Percentiles rank a stretch among this genome's conserved stretches.
Conservation (phyloP, 495 filamentous ascomycete species). For the Lasiosphaeria miniovina region DNA sequence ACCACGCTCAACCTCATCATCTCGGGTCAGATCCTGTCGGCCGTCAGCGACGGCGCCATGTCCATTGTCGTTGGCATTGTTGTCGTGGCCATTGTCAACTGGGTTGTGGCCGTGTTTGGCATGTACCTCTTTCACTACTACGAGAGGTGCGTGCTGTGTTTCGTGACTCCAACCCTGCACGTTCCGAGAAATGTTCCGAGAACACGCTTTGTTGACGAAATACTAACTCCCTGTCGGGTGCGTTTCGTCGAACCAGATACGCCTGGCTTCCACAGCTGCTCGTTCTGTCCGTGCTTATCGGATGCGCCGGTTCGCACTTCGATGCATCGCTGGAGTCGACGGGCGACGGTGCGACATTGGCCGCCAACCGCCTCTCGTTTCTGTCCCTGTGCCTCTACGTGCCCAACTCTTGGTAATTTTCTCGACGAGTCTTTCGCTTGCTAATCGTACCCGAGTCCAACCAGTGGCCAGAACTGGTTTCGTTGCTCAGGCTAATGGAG, state of each 20-base stretch:
- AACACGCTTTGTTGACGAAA: too few relatives aligned
- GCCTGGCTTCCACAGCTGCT: conserved; percentile 68
- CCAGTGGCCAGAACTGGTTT: too few relatives aligned
- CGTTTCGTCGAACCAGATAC: conserved; percentile 40
- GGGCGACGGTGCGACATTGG: conserved; percentile 17
- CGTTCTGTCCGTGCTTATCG: conserved; percentile 63
- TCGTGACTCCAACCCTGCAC: too few relatives aligned
- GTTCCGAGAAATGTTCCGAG: too few relatives aligned
- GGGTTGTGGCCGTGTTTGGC: conserved; percentile 68
- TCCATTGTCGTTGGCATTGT: conserved; percentile 71
- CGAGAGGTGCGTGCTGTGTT: conserved; percentile 41
- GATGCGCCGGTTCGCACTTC: conserved; percentile 62
- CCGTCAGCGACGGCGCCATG: conserved; percentile 62
- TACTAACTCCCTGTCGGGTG: too few relatives aligned
- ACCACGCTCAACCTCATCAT: conserved; percentile 67
- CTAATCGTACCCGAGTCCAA: too few relatives aligned
- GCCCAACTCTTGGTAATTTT: conserved; percentile 35
- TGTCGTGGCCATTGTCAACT: conserved; percentile 63
- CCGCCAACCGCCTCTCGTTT: conserved; percentile 28
- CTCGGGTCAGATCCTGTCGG: conserved; percentile 71
- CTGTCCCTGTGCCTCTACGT: conserved; percentile 28
- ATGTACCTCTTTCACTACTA: conserved; percentile 70
- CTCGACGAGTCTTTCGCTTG: too few relatives aligned
- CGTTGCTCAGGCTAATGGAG: too few relatives aligned
- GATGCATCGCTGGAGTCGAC: conserved; percentile 46